Evolutionary conservation across 495 filamentous ascomycete genomes (phyloP), one percentile per base, ranked within the genome.

Genomic region (Trichoderma erinaceum): DNA sequence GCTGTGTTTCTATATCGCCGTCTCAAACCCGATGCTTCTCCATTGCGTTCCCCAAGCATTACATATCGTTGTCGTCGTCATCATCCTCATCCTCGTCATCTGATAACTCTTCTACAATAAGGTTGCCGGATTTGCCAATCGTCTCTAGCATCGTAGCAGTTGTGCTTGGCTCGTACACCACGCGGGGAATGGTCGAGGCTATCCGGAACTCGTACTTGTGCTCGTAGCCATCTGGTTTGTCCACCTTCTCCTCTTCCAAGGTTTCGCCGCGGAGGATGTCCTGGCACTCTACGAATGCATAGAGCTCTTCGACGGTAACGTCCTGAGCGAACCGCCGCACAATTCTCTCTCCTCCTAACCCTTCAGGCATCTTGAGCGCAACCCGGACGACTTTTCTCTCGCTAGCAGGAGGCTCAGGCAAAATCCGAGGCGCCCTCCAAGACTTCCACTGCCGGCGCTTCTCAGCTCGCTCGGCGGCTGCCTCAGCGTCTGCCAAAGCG

Each of bases 281-380:
- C 75, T 94, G 89, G 77, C 95, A 98, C 73, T 98, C 96, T 3
- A 98, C 93, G 77, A 96, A 97, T 1, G 94, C 96, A 77, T 99
- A 98, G 0, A 99, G 78, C 72, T 97, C 93, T 74, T 99, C 95
- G 35, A 98, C 78, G 1, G 81, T 80, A 1, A 88, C 85, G 2
- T 85, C 79, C 3, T 82, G 78, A 1, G 79, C 71, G 71, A 99
- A 98, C 64, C 81, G 84, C 41, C 94, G 85, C 68, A 94, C 85
- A 3, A 97, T 83, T 1, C 93, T 81, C 5, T 78, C 82, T 2
- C 76, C 80, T 3, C 74, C 75, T 64, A 92, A 86, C 0, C 87
- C 89, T 41, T 81, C 82, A 2, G 87, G 86, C 78, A 97, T 84
- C 68, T 93, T 89, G 32, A 99, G 81, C 52, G 89, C 93, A 50